Base-by-base conservation (phyloP, 495 filamentous ascomycete species). In the Annulohypoxylon bovei region DNA sequence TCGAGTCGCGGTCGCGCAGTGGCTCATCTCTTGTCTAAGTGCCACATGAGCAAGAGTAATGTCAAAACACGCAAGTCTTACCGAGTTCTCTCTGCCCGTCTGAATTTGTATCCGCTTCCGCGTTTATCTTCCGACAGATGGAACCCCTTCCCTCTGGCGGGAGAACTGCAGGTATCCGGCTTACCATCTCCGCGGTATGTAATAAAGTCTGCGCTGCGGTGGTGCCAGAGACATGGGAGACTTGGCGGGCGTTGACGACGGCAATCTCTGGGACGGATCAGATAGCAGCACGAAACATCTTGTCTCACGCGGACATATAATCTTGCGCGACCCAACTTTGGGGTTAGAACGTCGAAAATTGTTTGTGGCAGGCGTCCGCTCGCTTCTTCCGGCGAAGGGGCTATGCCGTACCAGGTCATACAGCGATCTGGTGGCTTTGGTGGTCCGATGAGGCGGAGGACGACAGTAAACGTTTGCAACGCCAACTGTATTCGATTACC, bases 341-440 rank as follows among this genome's bases (percentile, higher is more conserved):
- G 49, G 61, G 27, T 50, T 46, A 64, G 59, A 56, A 72, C 52
- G 64, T 72, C 64, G 69, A 72, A 64, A 68, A 68, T 72, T 72
- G 69, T 68, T 68, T 72, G 69, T 72, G 55, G 28, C 40, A 50
- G 65, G 40, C 61, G 50, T 61, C 57, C 52, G 57, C 71, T 73
- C 71, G 71, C 71, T 73, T 73, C 71, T 70, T 73, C 71, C 67
- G 67, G 71, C 71, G 66, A 73, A 73, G 71, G 71, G 71, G 71
- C 22, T 52, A 73, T 73, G 71, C 54, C 22, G 71, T 73, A 37
- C 39, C 4, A 73, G 32, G 62, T 66, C 9, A 9, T 47, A 73
- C 71, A 59, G 35, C 71, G 71, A 73, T 73, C 71, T 73, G 71
- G 67, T 72, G 58, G 62, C 47, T 44, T 35, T 65, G 65, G 61